These are phyloP conservation scores for Fusarium papillatum DNA, from an alignment of 2,329 filamentous ascomycete genomes.

Conservation along the genomic window DNA sequence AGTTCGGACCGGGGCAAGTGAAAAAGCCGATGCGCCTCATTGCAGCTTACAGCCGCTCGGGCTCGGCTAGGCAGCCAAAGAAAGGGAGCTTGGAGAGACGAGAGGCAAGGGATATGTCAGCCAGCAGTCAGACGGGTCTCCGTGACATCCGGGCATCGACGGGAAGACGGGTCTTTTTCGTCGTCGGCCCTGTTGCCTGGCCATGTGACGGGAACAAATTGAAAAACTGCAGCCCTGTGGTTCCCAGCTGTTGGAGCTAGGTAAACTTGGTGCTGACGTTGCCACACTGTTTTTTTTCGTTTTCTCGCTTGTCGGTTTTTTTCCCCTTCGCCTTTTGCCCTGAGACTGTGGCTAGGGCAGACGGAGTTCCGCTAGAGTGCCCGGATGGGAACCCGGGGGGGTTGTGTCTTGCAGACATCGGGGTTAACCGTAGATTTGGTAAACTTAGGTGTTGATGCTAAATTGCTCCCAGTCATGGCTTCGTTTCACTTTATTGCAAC, in stretches of 20 bases:
- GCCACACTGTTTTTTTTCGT: constrained; percentile 28
- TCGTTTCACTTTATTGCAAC: constrained; percentile 15
- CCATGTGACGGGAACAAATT: constrained; percentile 40
- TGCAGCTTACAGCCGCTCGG: constrained; percentile 40
- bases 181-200: constrained; percentile 18
- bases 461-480: constrained; percentile 1
- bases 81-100: constrained; percentile 6
- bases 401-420: constrained; percentile 19
- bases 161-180: constrained; percentile 46
- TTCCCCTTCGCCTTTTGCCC: constrained; percentile 27
- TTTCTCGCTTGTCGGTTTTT: constrained; percentile 4
- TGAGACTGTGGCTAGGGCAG: constrained; percentile 32
- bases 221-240: constrained; percentile 44
- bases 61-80: constrained; percentile 36
- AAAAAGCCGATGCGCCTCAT: constrained; percentile 37
- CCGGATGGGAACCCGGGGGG: constrained; percentile 29
- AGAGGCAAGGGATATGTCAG: constrained; percentile 40
- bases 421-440: constrained; percentile 13
- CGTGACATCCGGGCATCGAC: constrained; percentile 44
- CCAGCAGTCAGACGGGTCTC: constrained; percentile 37
- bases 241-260: constrained; percentile 19
- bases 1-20: constrained; percentile 27
- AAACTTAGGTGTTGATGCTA: constrained; percentile 9
- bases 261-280: constrained; percentile 29
- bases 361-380: constrained; percentile 21